phyloP scores from a whole-genome alignment of 1,139 yeast species.

The Protomyces gravidus region DNA sequence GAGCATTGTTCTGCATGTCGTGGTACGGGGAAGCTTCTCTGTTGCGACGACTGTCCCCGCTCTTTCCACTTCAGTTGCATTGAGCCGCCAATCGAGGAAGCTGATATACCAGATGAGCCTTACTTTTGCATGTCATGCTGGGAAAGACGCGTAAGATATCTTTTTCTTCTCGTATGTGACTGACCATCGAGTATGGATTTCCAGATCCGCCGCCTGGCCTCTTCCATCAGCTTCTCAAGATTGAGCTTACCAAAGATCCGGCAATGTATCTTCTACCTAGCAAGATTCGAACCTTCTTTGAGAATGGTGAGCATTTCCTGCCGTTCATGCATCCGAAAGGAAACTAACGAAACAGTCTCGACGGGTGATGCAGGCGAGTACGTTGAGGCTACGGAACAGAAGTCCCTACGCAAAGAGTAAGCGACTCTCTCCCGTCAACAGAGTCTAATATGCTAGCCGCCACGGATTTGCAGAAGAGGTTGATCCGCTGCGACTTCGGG shows the following conservation, averaged over 20 bases:
- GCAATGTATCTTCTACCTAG: conserved; percentile 68
- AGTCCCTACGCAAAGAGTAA: conserved; percentile 38
- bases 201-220: conserved; percentile 39
- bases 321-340: too few relatives aligned
- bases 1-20: conserved; percentile 89
- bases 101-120: conserved; percentile 65
- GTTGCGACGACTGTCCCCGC: conserved; percentile 90
- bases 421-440: conserved; percentile 17
- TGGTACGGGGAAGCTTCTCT: conserved; percentile 78
- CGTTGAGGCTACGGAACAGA: conserved; percentile 56
- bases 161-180: too few relatives aligned
- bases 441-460: conserved; percentile 41
- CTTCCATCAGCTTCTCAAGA: conserved; percentile 62
- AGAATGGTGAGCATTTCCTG: conserved; percentile 51
- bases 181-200: conserved; percentile 25
- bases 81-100: conserved; percentile 79
- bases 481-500: conserved; percentile 63
- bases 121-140: conserved; percentile 83
- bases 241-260: conserved; percentile 61
- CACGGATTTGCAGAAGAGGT: conserved; percentile 45
- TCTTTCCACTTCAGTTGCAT: conserved; percentile 90
- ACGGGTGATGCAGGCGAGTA: conserved; percentile 71
- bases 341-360: too few relatives aligned
- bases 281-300: conserved; percentile 64
- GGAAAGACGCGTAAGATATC: conserved; percentile 34